These are phyloP conservation scores for Alternaria dauci DNA, from an alignment of 2,329 filamentous ascomycete genomes.

Conservation along the genomic window DNA sequence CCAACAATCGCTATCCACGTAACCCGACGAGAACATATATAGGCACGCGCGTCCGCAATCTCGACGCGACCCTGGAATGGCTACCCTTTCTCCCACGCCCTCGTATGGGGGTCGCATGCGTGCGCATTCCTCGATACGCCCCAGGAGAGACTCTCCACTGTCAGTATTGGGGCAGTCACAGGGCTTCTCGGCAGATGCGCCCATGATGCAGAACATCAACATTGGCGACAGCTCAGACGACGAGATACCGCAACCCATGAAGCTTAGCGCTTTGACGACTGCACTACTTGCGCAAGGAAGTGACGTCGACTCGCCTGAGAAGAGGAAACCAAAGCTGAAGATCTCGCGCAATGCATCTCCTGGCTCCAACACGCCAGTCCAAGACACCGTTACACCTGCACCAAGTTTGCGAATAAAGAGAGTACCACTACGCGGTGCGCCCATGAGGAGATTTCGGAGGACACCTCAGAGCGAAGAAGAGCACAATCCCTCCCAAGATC, in stretches of 20 bases:
- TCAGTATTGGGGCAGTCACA: slow-evolving; percentile 55
- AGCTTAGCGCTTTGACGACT: slow-evolving; percentile 91
- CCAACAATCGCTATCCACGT: slow-evolving; percentile 51
- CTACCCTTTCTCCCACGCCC: slow-evolving; percentile 51
- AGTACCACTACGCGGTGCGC: slow-evolving; percentile 50
- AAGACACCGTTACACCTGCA: slow-evolving; percentile 52
- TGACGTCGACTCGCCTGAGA: slow-evolving; percentile 52
- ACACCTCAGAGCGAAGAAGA: slow-evolving; percentile 53
- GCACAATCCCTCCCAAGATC: slow-evolving; percentile 66
- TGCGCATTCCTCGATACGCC: slow-evolving; percentile 45
- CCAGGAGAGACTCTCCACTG: slow-evolving; percentile 57
- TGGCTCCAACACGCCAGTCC: slow-evolving; percentile 50
- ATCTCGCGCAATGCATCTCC: slow-evolving; percentile 47
- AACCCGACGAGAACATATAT: slow-evolving; percentile 29
- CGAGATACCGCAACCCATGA: slow-evolving; percentile 85
- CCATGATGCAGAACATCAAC: slow-evolving; percentile 59
- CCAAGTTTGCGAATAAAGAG: slow-evolving; percentile 52
- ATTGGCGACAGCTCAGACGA: slow-evolving; percentile 92
- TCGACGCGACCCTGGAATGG: slow-evolving; percentile 41
- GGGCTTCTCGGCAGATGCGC: slow-evolving; percentile 56
- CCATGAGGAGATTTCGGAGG: slow-evolving; percentile 49
- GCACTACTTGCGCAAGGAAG: slow-evolving; percentile 70
- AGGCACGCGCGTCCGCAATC: slow-evolving; percentile 27
- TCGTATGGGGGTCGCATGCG: slow-evolving; percentile 51
- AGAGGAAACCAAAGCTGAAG: slow-evolving; percentile 49